These are phyloP conservation scores for Russula foetens DNA, from an alignment of 768 basidiomycete species.

Conservation along the genomic window DNA sequence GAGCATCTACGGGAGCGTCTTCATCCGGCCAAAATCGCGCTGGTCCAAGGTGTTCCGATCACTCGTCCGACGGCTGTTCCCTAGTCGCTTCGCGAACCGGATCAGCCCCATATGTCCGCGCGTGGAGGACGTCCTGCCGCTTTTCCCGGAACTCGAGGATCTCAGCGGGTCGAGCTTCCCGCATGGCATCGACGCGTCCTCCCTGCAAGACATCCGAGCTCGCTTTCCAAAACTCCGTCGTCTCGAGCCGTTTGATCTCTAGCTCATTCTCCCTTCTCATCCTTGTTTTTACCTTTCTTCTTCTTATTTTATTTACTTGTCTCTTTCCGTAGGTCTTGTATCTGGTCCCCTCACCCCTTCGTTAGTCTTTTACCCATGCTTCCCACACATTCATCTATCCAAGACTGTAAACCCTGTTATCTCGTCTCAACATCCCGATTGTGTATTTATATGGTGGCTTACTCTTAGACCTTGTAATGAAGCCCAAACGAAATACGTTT, in stretches of 20 bases:
- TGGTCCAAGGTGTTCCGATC: slow-evolving; percentile 7
- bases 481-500: neutral
- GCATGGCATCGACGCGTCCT: slow-evolving; percentile 9
- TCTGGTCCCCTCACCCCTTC: too few species aligned
- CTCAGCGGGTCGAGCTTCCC: slow-evolving; percentile 15
- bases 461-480: neutral
- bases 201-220: slow-evolving; percentile 10
- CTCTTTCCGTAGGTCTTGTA: neutral
- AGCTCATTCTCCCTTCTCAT: neutral
- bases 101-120: slow-evolving; percentile 11
- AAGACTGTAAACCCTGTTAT: neutral
- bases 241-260: slow-evolving; percentile 15
- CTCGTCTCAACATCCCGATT: neutral
- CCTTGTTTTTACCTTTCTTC: neutral
- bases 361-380: neutral
- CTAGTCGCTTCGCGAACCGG: slow-evolving; percentile 6
- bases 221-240: slow-evolving; percentile 17
- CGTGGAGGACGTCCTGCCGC: slow-evolving; percentile 15
- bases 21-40: slow-evolving; percentile 6
- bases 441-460: neutral
- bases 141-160: slow-evolving; percentile 16
- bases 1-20: slow-evolving; percentile 12
- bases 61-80: slow-evolving; percentile 6
- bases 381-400: neutral
- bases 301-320: neutral